Conservation (phyloP, 345 rosid genomes). For the Schrenkiella parvula region DNA sequence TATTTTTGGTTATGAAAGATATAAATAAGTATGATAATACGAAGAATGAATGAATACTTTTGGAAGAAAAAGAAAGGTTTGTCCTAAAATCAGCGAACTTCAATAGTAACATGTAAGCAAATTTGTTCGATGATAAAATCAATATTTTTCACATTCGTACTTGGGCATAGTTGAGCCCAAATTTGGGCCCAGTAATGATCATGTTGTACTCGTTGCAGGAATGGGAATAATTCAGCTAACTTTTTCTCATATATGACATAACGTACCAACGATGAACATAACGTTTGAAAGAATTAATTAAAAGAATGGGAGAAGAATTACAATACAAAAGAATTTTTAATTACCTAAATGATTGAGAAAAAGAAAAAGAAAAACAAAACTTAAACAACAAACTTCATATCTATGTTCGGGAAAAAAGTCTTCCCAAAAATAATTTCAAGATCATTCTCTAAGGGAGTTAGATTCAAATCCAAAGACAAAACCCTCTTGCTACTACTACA, state of each 20-base stretch:
- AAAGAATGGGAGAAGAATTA: conserved; percentile 20
- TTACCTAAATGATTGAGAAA: background rate
- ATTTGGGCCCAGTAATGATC: background rate
- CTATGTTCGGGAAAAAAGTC: conserved; percentile 48
- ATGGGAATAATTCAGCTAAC: background rate
- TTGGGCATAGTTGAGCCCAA: background rate
- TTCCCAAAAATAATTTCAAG: conserved; percentile 51
- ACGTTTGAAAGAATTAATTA: background rate
- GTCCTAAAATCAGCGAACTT: no score
- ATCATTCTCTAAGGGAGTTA: conserved; percentile 79
- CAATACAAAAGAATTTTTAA: conserved; percentile 11
- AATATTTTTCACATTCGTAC: background rate
- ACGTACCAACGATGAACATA: background rate
- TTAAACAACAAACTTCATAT: conserved; percentile 34
- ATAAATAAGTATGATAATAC: no score
- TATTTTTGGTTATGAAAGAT: no score
- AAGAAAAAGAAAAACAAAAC: background rate
- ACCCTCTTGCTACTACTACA: conserved; percentile 49
- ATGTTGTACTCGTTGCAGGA: background rate
- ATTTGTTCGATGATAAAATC: no score
- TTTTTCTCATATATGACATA: background rate
- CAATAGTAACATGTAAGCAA: background rate
- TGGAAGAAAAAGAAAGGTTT: no score
- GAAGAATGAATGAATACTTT: no score
- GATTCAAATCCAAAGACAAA: conserved; percentile 60